These are phyloP conservation scores for Boletus reticuloceps DNA, from an alignment of 768 basidiomycete genomes.

Conservation along the genomic window DNA sequence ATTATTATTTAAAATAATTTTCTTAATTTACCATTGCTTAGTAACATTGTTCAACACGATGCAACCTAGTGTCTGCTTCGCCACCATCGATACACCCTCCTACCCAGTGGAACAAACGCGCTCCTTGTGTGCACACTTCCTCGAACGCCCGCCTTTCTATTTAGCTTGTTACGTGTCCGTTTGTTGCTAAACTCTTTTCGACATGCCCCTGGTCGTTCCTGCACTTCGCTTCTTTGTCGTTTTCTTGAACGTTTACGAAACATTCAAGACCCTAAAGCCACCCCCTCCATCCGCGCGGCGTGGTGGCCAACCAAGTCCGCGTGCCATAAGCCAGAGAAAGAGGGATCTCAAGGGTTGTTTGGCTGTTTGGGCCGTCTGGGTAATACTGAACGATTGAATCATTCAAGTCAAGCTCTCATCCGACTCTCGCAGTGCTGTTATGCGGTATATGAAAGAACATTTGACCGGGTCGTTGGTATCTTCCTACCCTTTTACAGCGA, in stretches of 20 bases:
- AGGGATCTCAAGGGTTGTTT: conserved; percentile 83
- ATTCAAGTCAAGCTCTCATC: conserved; percentile 9
- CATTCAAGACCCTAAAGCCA: conserved; percentile 76
- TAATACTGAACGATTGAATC: conserved; percentile 34
- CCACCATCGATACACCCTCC: conserved; percentile 18
- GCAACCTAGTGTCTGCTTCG: background rate
- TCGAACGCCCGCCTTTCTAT: background rate
- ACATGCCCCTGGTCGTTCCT: conserved; percentile 69
- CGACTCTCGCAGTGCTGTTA: conserved; percentile 55
- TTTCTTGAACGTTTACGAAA: conserved; percentile 78
- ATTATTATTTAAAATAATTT: too few relatives aligned
- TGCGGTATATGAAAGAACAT: conserved; percentile 60
- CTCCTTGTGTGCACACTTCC: background rate
- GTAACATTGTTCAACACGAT: conserved; percentile 19
- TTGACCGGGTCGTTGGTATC: conserved; percentile 63
- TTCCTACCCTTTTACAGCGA: conserved; percentile 85
- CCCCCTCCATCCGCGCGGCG: conserved; percentile 52
- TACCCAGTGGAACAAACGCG: conserved; percentile 10
- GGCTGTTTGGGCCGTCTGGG: conserved; percentile 86
- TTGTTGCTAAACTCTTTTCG: conserved; percentile 3
- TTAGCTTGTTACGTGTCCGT: conserved; percentile 6
- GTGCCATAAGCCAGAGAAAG: conserved; percentile 73
- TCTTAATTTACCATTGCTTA: too few relatives aligned
- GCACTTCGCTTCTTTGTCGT: conserved; percentile 66
- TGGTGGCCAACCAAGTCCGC: conserved; percentile 59